phyloP scores from a whole-genome alignment of 108 stramenopile species.

The Nitzschia sp. region DNA sequence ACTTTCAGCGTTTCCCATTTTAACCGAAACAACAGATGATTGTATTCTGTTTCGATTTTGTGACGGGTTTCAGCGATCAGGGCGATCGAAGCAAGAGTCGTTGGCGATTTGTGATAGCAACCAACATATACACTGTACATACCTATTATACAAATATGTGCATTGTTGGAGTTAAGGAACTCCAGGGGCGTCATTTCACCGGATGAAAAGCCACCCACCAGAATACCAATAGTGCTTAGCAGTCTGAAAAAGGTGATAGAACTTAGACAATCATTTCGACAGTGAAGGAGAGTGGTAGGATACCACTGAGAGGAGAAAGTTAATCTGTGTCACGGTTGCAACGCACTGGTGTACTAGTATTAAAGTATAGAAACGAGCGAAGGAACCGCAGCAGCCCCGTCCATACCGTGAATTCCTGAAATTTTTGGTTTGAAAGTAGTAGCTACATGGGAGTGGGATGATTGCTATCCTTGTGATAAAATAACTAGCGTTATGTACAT shows the following conservation, averaged over 20 bases:
- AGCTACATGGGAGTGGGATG: not conserved
- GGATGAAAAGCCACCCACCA: too few species aligned
- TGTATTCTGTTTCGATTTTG: not conserved
- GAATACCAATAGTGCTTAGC: too few species aligned
- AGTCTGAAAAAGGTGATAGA: too few species aligned
- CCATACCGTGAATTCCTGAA: not conserved
- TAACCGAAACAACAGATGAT: not conserved
- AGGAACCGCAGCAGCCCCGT: too few species aligned
- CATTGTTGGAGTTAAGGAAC: too few species aligned
- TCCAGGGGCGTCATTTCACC: too few species aligned
- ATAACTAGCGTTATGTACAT: not conserved
- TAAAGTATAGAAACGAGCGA: too few species aligned
- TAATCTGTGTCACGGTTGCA: too few species aligned
- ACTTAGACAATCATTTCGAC: too few species aligned
- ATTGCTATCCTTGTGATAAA: not conserved
- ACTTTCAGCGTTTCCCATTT: constrained; percentile 26
- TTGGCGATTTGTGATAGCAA: not conserved
- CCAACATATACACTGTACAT: not conserved
- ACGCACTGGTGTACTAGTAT: too few species aligned
- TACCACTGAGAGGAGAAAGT: too few species aligned
- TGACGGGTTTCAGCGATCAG: not conserved
- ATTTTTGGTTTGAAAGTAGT: not conserved
- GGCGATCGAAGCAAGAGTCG: not conserved
- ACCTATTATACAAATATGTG: not conserved
- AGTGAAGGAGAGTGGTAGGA: too few species aligned